Base-by-base conservation (phyloP, 2,329 filamentous ascomycete species). In the Aspergillus aculeatinus region DNA sequence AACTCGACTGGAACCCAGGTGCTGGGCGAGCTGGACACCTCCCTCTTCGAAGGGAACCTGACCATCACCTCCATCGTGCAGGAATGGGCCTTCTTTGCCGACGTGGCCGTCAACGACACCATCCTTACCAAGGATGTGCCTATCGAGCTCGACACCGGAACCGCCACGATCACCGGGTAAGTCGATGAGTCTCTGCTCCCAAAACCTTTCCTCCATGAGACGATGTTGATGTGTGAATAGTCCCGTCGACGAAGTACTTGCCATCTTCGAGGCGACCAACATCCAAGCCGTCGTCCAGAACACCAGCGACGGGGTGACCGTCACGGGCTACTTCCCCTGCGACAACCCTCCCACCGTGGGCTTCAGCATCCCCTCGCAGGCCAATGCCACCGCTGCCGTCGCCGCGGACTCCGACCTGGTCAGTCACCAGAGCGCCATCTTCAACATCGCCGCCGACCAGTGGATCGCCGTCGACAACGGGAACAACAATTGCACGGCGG, bases 321-420 rank as follows among this genome's bases (percentile, higher is more conserved):
- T 56, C 14, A 56, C 54, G 5, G 54, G 54, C 3, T 56, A 56
- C 54, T 56, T 56, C 44, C 54, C 54, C 21, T 56, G 54, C 23
- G 54, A 56, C 47, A n/a, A 27, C 12, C 54, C 54, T 27, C 54
- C 54, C 47, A 50, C 54, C 4, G 35, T 50, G 5, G 54, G 54
- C 7, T 56, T 56, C 29, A 50, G 44, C 14, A 49, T 56, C 29
- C 54, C 54, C 27, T 56, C 54, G 35, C 44, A 49, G n/a, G 25
- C 35, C 39, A 55, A 29, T 23, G 39, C 35, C 7, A n/a, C 52
- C 33, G 25, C 48, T 3, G 48, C 48, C 5, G 48, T 16, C 6
- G 19, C n/a, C 25, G 12, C 48, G 16, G 48, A 29, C 23, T 50
- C 48, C 10, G 27, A 29, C 7, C 27, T 29, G 27, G 7, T 29